phyloP scores from a whole-genome alignment of 345 rosid genomes.

The Lepidium aucheri region DNA sequence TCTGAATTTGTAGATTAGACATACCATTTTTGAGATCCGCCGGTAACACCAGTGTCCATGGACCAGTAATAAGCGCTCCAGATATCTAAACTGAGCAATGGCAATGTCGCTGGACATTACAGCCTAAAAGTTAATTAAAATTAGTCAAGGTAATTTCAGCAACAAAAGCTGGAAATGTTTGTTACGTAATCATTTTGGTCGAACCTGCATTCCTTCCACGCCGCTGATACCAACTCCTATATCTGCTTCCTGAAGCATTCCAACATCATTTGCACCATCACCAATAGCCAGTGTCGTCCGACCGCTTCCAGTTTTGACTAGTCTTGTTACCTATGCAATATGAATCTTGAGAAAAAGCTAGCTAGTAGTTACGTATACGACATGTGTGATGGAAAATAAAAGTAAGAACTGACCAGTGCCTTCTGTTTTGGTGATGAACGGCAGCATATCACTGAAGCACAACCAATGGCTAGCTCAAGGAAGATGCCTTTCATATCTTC shows the following conservation, averaged over 20 bases:
- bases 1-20: not conserved
- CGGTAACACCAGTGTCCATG: conserved; percentile 99
- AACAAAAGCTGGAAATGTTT: not conserved
- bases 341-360: conserved; percentile 6
- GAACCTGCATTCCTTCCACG: conserved; percentile 99
- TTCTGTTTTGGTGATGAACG: conserved; percentile 98
- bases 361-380: conserved; percentile 11
- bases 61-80: conserved; percentile 92
- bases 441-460: conserved; percentile 97
- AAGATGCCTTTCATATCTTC: conserved; percentile 58
- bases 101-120: conserved; percentile 97
- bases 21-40: conserved; percentile 85
- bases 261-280: conserved; percentile 99
- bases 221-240: conserved; percentile 96
- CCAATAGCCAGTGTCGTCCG: conserved; percentile 88
- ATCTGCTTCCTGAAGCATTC: conserved; percentile 99
- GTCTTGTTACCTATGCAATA: conserved; percentile 68
- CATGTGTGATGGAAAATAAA: not conserved
- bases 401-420: conserved; percentile 58
- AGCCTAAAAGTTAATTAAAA: conserved; percentile 40
- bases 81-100: conserved; percentile 85
- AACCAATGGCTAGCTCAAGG: conserved; percentile 71
- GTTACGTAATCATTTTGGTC: not conserved
- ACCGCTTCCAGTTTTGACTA: conserved; percentile 76
- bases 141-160: not conserved